Evolutionary conservation across 2,329 filamentous ascomycete species (phyloP).

Genomic region (Botryosphaeria dothidea): DNA sequence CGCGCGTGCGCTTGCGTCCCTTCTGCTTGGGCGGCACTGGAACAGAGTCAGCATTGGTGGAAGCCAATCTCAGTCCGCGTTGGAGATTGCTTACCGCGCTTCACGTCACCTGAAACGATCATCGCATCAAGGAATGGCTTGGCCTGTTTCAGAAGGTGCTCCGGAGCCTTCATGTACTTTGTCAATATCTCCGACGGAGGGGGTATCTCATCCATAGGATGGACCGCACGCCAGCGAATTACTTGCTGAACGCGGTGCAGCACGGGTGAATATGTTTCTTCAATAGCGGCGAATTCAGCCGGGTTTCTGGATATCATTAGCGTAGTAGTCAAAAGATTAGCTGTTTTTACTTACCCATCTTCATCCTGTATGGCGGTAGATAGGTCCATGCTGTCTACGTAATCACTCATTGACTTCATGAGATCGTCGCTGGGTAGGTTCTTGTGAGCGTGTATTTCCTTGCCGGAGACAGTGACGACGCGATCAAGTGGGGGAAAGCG

Average conservation of each 20-base stretch:
- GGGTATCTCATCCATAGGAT: conserved; percentile 66
- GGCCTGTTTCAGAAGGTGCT: conserved; percentile 61
- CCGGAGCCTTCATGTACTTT: conserved; percentile 72
- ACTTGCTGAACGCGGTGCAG: conserved; percentile 90
- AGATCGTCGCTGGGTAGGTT: conserved; percentile 77
- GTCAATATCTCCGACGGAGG: conserved; percentile 65
- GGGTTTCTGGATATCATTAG: conserved; percentile 43
- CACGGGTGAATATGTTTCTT: conserved; percentile 79
- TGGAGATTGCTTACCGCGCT: conserved; percentile 54
- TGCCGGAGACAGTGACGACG: conserved; percentile 83
- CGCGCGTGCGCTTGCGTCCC: conserved; percentile 65
- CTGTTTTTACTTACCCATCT: conserved; percentile 50
- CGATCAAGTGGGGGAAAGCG: conserved; percentile 87
- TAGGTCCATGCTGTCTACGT: conserved; percentile 91
- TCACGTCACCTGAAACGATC: conserved; percentile 72
- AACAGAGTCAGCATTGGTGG: conserved; percentile 26
- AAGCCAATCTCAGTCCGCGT: conserved; percentile 16
- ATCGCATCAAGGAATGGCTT: conserved; percentile 62
- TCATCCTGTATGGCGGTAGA: conserved; percentile 71
- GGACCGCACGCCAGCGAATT: conserved; percentile 77
- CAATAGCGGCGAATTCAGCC: conserved; percentile 67
- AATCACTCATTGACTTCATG: conserved; percentile 80
- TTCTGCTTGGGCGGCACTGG: conserved; percentile 75
- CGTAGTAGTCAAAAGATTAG: conserved; percentile 11
- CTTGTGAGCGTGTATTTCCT: conserved; percentile 76